phyloP scores from a whole-genome alignment of 2,329 filamentous ascomycete species.

The Cladorrhinum sp. region DNA sequence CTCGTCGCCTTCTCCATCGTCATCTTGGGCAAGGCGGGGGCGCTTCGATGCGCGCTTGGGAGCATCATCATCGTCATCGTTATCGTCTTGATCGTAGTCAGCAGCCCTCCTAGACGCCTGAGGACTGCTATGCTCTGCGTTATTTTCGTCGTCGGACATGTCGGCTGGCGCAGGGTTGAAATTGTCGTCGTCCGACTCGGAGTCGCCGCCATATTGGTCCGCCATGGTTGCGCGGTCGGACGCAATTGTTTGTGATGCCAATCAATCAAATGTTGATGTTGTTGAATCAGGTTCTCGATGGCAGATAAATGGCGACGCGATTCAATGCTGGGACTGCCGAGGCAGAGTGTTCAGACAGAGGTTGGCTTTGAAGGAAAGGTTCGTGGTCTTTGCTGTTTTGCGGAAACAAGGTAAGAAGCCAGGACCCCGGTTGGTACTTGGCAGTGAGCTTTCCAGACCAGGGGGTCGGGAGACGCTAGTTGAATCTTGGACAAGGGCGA shows the following conservation, averaged over 20 bases:
- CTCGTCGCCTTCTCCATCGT: conserved; percentile 33
- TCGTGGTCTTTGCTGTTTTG: neutral
- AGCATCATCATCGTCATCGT: conserved; percentile 41
- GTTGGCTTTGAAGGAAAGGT: neutral
- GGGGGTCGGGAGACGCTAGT: neutral
- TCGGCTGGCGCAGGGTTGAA: conserved; percentile 82
- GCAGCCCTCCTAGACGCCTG: conserved; percentile 29
- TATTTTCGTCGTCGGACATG: conserved; percentile 67
- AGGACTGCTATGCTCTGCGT: conserved; percentile 33
- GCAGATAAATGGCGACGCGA: neutral
- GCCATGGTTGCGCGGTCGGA: conserved; percentile 40
- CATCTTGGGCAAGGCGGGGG: conserved; percentile 35
- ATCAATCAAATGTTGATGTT: neutral
- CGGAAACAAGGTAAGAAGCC: neutral
- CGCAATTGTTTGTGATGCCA: neutral
- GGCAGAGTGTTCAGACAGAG: neutral
- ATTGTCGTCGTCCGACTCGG: conserved; percentile 77
- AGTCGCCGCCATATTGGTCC: conserved; percentile 54
- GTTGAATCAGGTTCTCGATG: neutral
- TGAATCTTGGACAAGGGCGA: neutral
- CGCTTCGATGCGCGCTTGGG: conserved; percentile 24
- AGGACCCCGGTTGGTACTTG: neutral
- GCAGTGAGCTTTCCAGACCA: neutral
- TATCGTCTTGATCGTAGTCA: conserved; percentile 44
- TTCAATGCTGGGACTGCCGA: neutral